A percentile compares a stretch with the other conserved stretches of the same genome.
Conservation (phyloP, 2,329 filamentous ascomycete genomes). For the Trichophaea hybrida region DNA sequence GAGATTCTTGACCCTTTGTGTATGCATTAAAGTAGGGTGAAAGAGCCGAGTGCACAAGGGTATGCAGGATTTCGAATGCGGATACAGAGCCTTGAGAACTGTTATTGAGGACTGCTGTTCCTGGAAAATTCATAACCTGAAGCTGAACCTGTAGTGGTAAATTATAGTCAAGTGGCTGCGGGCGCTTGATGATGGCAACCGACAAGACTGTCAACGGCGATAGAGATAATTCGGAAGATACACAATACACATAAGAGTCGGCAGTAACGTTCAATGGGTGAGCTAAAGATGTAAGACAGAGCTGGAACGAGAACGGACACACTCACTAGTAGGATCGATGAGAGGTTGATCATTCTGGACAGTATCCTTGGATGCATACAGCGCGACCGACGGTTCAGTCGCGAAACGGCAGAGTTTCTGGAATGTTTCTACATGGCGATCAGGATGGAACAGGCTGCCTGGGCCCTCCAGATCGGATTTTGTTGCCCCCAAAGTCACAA, state of each 20-base stretch:
- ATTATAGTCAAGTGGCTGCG: constrained; percentile 70
- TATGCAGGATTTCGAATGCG: constrained; percentile 84
- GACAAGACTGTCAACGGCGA: constrained; percentile 69
- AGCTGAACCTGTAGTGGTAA: constrained; percentile 76
- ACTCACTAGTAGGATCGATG: constrained; percentile 18
- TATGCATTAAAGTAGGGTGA: constrained; percentile 96
- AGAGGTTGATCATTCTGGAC: constrained; percentile 26
- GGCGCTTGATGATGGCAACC: constrained; percentile 78
- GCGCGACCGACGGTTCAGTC: constrained; percentile 66
- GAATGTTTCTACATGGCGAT: constrained; percentile 61
- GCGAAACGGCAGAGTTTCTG: constrained; percentile 82
- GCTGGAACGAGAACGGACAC: not conserved
- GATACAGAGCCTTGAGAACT: constrained; percentile 61
- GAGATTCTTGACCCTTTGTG: constrained; percentile 62
- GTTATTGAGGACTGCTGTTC: constrained; percentile 55
- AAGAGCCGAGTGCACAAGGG: constrained; percentile 77
- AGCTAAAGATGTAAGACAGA: constrained; percentile 12
- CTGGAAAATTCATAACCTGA: constrained; percentile 82
- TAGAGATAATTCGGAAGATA: constrained; percentile 69
- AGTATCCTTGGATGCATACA: constrained; percentile 83
- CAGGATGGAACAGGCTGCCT: constrained; percentile 67
- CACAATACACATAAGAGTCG: constrained; percentile 54
- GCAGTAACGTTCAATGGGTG: constrained; percentile 32
- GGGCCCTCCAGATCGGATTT: constrained; percentile 63
- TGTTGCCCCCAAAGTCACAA: constrained; percentile 59